These are phyloP conservation scores for Cladochytrium replicatum DNA, from an alignment of 192 early-diverging fungal genomes.

Conservation along the genomic window DNA sequence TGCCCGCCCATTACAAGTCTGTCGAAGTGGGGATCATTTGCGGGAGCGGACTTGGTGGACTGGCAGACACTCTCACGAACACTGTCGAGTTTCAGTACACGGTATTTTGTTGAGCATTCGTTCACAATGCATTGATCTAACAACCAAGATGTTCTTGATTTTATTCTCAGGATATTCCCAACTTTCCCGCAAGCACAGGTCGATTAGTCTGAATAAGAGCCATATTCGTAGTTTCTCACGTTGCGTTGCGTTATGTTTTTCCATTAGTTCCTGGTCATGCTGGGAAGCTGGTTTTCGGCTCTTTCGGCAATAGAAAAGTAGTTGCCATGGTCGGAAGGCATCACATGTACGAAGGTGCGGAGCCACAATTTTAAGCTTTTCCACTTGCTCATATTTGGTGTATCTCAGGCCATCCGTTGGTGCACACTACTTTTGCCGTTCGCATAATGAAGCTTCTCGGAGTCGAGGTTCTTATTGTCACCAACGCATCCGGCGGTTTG, in stretches of 20 bases:
- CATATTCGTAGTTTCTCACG: constrained; percentile 4
- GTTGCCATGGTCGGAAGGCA: constrained; percentile 85
- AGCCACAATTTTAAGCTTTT: neutral
- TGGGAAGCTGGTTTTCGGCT: constrained; percentile 78
- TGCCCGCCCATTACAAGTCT: constrained; percentile 19
- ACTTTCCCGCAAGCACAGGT: constrained; percentile 72
- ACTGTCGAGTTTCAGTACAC: constrained; percentile 58
- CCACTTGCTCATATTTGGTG: neutral
- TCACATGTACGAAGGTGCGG: constrained; percentile 76
- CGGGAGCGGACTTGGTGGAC: constrained; percentile 71
- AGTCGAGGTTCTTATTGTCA: constrained; percentile 66
- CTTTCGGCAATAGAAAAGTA: constrained; percentile 55
- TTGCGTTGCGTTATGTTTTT: neutral
- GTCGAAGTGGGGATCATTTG: constrained; percentile 73
- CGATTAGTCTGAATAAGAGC: constrained; percentile 1
- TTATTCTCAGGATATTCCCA: constrained; percentile 57
- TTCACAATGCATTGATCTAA: neutral
- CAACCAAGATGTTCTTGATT: neutral
- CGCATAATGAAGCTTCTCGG: constrained; percentile 79
- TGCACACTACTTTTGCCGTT: constrained; percentile 73
- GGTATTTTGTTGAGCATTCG: constrained; percentile 8
- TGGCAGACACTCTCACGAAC: constrained; percentile 59
- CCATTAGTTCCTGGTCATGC: constrained; percentile 56
- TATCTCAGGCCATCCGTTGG: constrained; percentile 52
- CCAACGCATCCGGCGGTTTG: constrained; percentile 78